These are phyloP conservation scores for Akanthomyces dipterigenus DNA, from an alignment of 2,329 filamentous ascomycete genomes.

Conservation along the genomic window DNA sequence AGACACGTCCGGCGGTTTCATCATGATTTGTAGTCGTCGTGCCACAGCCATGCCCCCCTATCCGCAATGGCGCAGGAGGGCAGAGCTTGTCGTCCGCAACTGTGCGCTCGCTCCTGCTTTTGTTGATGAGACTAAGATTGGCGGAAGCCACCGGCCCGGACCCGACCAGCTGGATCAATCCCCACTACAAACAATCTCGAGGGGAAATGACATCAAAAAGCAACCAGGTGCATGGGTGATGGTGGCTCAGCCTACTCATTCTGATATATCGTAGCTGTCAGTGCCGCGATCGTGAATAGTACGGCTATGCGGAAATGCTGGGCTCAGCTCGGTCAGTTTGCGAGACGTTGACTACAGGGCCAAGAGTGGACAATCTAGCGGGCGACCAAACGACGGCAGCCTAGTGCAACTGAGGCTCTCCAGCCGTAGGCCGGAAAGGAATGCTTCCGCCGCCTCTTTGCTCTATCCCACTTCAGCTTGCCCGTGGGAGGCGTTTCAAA, in stretches of 20 bases:
- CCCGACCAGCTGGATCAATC: slow-evolving; percentile 8
- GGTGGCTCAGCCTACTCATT: background rate
- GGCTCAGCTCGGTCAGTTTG: background rate
- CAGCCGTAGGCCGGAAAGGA: background rate
- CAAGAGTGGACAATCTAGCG: background rate
- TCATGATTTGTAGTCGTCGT: background rate
- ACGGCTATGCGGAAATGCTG: background rate
- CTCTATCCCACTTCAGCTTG: background rate
- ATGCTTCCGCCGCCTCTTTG: background rate
- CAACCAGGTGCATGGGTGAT: background rate
- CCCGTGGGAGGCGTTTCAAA: background rate
- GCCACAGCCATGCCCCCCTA: background rate
- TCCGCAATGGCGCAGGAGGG: background rate
- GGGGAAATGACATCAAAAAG: slow-evolving; percentile 9
- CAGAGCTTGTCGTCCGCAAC: background rate
- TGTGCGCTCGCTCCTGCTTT: slow-evolving; percentile 1
- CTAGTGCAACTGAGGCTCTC: background rate
- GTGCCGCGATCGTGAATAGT: background rate
- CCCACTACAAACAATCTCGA: slow-evolving; percentile 7
- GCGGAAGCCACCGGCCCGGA: slow-evolving; percentile 11
- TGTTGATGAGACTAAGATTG: background rate
- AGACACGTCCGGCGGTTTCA: background rate
- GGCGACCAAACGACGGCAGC: background rate
- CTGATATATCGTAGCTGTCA: background rate
- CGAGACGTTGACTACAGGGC: background rate